phyloP scores from a whole-genome alignment of 2,329 filamentous ascomycete genomes.

The Colletotrichum paranaense region DNA sequence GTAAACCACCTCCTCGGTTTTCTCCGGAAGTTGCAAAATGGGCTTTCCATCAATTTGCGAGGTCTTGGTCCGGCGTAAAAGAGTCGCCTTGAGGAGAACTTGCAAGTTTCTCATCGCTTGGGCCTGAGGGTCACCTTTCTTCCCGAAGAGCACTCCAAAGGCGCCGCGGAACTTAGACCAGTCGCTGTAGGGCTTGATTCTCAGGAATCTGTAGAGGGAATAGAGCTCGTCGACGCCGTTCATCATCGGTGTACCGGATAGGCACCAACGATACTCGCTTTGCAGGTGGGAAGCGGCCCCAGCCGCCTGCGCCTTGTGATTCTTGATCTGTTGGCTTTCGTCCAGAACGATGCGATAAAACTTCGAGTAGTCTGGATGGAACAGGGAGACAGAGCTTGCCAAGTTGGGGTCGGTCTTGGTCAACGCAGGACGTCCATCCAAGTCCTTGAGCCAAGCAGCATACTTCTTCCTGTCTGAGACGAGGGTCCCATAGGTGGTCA shows the following conservation, averaged over 20 bases:
- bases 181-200: conserved; percentile 79
- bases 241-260: conserved; percentile 91
- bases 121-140: conserved; percentile 60
- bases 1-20: conserved; percentile 70
- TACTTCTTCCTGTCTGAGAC: conserved; percentile 74
- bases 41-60: conserved; percentile 84
- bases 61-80: conserved; percentile 85
- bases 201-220: conserved; percentile 81
- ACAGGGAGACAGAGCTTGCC: conserved; percentile 61
- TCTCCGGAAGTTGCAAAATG: conserved; percentile 75
- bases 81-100: conserved; percentile 80
- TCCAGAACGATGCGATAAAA: conserved; percentile 82
- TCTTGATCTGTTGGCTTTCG: conserved; percentile 86
- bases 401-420: conserved; percentile 50
- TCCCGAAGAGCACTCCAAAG: conserved; percentile 55
- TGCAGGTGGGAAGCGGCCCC: conserved; percentile 59
- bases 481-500: conserved; percentile 83
- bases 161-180: conserved; percentile 69
- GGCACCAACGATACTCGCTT: conserved; percentile 75
- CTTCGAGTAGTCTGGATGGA: conserved; percentile 66
- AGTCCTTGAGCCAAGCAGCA: conserved; percentile 48
- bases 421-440: conserved; percentile 51
- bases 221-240: conserved; percentile 84
- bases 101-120: conserved; percentile 80
- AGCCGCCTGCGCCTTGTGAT: conserved; percentile 70